A percentile compares a stretch with the other conserved stretches of the same genome.
Evolutionary conservation across 352 stramenopile species (phyloP).

Genomic region (Phytophthora uliginosa): DNA sequence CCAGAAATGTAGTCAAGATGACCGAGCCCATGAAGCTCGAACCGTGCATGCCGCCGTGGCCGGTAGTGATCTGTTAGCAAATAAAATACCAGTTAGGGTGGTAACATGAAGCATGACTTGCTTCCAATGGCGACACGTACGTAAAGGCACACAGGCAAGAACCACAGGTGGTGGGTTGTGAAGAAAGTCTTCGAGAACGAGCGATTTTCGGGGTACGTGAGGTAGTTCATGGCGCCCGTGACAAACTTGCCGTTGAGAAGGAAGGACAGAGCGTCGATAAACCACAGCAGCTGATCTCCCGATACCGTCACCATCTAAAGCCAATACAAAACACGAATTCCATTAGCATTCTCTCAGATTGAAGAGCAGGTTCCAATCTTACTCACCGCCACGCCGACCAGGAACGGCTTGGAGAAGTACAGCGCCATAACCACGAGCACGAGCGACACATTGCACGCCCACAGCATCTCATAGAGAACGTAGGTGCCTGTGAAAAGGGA

Average conservation of each 20-base stretch:
- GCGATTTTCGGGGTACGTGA: conserved; percentile 85
- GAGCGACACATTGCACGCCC: conserved; percentile 86
- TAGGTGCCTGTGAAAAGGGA: conserved; percentile 56
- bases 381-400: conserved; percentile 82
- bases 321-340: conserved; percentile 1
- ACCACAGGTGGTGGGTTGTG: conserved; percentile 87
- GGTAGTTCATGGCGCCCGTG: conserved; percentile 92
- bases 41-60: conserved; percentile 78
- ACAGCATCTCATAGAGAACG: conserved; percentile 82
- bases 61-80: conserved; percentile 61
- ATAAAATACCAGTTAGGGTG: not conserved
- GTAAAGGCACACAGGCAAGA: conserved; percentile 83
- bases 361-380: not conserved
- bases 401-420: conserved; percentile 82
- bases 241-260: conserved; percentile 86
- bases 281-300: conserved; percentile 95
- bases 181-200: conserved; percentile 88
- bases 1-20: conserved; percentile 70
- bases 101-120: not conserved
- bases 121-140: conserved; percentile 39
- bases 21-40: conserved; percentile 73
- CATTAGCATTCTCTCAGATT: not conserved
- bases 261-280: conserved; percentile 85
- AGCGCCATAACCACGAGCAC: conserved; percentile 73
- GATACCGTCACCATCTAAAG: conserved; percentile 91